phyloP scores from a whole-genome alignment of 495 filamentous ascomycete species.

The Rhypophila decipiens region DNA sequence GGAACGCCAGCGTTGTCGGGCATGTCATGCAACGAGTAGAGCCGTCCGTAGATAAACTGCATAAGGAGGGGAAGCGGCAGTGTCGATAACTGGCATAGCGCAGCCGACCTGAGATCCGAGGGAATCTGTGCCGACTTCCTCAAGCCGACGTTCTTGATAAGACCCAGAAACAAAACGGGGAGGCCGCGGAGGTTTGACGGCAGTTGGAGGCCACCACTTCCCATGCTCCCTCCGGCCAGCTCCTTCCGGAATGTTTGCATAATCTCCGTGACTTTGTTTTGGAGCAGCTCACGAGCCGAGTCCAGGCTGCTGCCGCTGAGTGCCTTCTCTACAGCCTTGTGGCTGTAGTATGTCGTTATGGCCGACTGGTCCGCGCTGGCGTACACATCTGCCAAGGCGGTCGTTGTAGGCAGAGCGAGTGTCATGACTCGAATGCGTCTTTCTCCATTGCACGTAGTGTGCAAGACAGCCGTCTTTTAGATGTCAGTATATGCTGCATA shows the following conservation, averaged over 20 bases:
- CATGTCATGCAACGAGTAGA: slow-evolving; percentile 97
- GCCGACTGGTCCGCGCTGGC: slow-evolving; percentile 91
- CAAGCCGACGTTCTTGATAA: slow-evolving; percentile 95
- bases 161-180: slow-evolving; percentile 81
- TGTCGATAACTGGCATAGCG: slow-evolving; percentile 87
- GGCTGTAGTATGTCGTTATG: slow-evolving; percentile 88
- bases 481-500: not conserved
- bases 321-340: slow-evolving; percentile 92
- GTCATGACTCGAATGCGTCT: slow-evolving; percentile 92
- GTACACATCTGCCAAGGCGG: slow-evolving; percentile 83
- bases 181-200: slow-evolving; percentile 83
- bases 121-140: slow-evolving; percentile 95
- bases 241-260: slow-evolving; percentile 95
- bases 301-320: slow-evolving; percentile 83
- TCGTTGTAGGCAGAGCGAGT: slow-evolving; percentile 84
- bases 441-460: slow-evolving; percentile 97
- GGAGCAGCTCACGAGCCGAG: slow-evolving; percentile 80
- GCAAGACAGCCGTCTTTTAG: slow-evolving; percentile 73
- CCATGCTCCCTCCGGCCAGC: slow-evolving; percentile 90
- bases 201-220: slow-evolving; percentile 80
- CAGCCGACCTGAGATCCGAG: slow-evolving; percentile 88
- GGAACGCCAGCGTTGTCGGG: slow-evolving; percentile 86
- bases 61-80: slow-evolving; percentile 86
- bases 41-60: slow-evolving; percentile 91
- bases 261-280: slow-evolving; percentile 86